Evolutionary conservation across 1,284 basidiomycete species (phyloP).

Genomic region (Rhizoctonia solani): DNA sequence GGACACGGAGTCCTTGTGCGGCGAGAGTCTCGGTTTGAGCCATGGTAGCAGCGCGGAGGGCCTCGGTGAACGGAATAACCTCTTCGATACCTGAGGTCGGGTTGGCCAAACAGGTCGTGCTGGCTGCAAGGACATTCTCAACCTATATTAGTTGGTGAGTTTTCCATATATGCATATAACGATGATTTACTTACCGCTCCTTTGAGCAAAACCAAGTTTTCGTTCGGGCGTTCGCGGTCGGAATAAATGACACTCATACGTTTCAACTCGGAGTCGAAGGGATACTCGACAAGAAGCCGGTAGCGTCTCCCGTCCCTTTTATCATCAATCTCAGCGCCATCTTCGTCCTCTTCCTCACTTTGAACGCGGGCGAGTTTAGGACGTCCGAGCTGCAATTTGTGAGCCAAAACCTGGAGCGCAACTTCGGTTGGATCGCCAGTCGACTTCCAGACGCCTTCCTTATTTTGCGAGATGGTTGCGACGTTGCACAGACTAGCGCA

Average conservation of each 20-base stretch:
- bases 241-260: conserved; percentile 60
- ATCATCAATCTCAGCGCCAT: not conserved
- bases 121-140: conserved; percentile 28
- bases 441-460: conserved; percentile 62
- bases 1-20: conserved; percentile 58
- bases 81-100: conserved; percentile 39
- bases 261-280: conserved; percentile 67
- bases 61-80: conserved; percentile 43
- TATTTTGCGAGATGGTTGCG: conserved; percentile 49
- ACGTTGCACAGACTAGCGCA: conserved; percentile 50
- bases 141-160: conserved; percentile 37
- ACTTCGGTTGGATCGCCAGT: conserved; percentile 74
- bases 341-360: conserved; percentile 4
- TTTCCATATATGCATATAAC: conserved; percentile 52
- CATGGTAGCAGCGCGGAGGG: conserved; percentile 51
- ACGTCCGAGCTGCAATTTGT: conserved; percentile 42
- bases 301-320: conserved; percentile 32
- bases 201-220: conserved; percentile 54
- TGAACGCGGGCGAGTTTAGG: conserved; percentile 24
- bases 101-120: conserved; percentile 5
- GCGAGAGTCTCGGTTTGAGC: conserved; percentile 59
- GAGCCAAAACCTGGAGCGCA: conserved; percentile 66
- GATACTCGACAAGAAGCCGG: conserved; percentile 52
- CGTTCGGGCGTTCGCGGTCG: conserved; percentile 38
- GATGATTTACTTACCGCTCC: conserved; percentile 67